Evolutionary conservation across 768 basidiomycete genomes (phyloP).

Genomic region (Agaricus sinodeliciosus): DNA sequence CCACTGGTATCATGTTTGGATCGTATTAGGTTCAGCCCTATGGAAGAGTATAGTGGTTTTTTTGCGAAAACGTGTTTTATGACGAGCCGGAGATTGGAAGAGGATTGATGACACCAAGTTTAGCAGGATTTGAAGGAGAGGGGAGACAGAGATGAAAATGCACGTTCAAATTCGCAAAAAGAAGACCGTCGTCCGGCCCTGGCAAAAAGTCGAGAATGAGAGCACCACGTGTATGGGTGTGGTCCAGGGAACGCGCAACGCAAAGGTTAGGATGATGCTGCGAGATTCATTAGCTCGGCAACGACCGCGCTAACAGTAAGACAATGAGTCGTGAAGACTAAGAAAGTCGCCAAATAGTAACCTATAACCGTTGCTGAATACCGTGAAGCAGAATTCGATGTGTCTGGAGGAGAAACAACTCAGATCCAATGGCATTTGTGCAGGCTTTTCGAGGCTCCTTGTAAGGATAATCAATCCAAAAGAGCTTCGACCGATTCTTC

Average conservation of each 20-base stretch:
- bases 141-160: too few relatives aligned
- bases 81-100: too few relatives aligned
- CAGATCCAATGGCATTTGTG: constrained; percentile 4
- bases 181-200: constrained; percentile 26
- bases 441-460: neutral
- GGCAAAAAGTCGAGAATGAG: constrained; percentile 43
- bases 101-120: too few relatives aligned
- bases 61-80: too few relatives aligned
- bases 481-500: constrained; percentile 31
- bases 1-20: too few relatives aligned
- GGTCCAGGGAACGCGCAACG: constrained; percentile 5
- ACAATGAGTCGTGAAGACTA: neutral
- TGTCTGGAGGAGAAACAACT: constrained; percentile 4
- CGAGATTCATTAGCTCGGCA: constrained; percentile 29
- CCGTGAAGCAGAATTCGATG: constrained; percentile 36
- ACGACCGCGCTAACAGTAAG: constrained; percentile 30
- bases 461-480: constrained; percentile 24
- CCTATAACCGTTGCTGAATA: constrained; percentile 45
- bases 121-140: too few relatives aligned
- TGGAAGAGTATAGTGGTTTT: too few relatives aligned
- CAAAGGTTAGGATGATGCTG: constrained; percentile 21
- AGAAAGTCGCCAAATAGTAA: neutral
- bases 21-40: too few relatives aligned
- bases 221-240: constrained; percentile 18
- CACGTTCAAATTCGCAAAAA: constrained; percentile 18